Conservation (phyloP, 139 green algal species). For the Micractinium conductrix region DNA sequence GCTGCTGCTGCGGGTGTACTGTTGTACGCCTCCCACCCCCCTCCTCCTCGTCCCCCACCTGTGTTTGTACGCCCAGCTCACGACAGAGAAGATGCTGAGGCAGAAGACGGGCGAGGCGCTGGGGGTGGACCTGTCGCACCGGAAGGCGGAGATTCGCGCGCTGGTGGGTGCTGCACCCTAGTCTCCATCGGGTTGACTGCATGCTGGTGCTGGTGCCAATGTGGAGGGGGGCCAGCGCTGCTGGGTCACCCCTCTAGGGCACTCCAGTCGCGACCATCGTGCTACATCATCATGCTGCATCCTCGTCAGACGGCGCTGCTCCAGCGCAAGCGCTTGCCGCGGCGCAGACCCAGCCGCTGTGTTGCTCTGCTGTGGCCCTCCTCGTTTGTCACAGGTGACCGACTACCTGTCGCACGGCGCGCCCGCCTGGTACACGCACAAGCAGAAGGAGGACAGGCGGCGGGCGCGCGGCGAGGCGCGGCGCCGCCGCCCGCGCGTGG, state of each 20-base stretch:
- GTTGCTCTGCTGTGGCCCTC: background rate
- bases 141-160: conserved; percentile 56
- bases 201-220: background rate
- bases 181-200: background rate
- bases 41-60: no score
- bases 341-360: no score
- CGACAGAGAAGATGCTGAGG: conserved; percentile 72
- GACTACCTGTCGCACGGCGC: conserved; percentile 24
- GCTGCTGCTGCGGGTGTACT: background rate
- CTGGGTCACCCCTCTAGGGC: no score
- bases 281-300: no score
- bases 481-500: conserved; percentile 47
- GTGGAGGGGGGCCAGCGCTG: no score
- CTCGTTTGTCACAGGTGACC: conserved; percentile 24
- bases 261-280: no score
- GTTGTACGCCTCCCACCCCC: background rate
- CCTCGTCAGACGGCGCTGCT: no score
- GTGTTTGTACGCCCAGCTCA: conserved; percentile 43
- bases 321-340: no score
- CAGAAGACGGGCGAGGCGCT: conserved; percentile 60
- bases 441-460: conserved; percentile 32
- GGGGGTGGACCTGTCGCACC: conserved; percentile 42
- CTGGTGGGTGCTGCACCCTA: background rate
- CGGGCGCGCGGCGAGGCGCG: conserved; percentile 20
- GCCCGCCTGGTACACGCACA: conserved; percentile 18